Evolutionary conservation across 768 basidiomycete species (phyloP), one percentile per base, ranked within the genome.

Genomic region (Leccinum disarticulatum): DNA sequence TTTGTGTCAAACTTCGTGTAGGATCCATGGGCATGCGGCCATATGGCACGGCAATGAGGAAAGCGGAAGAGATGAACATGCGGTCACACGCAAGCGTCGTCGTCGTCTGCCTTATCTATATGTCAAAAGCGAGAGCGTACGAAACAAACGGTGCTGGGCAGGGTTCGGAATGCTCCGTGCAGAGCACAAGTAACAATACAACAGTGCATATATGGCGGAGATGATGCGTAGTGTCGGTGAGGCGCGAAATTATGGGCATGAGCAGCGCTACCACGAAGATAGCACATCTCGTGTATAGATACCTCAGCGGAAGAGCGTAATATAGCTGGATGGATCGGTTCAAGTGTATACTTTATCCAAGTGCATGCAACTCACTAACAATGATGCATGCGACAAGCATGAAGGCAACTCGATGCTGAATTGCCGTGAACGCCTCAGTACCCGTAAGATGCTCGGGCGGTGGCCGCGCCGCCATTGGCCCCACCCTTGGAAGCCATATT

Each of bases 381-480:
- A 54, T 43, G 60, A 57, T 15, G 57, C 57, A 58, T 49, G 38
- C 47, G 33, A 62, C 49, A 17, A 59, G 47, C 47, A 60, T 57
- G 19, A 41, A 27, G 43, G 31, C 54, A 54, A 59, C 54, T 48
- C 58, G 27, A 56, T 30, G 31, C 47, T 13, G 47, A 33, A 50
- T 53, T 59, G 54, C 58, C 22, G 27, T 22, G 36, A 53, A 36
- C 11, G 43, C 22, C 38, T 71, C 65, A 79, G 55, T 79, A 79
- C 22, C 78, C 78, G 52, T 80, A 79, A 33, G 76, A 78, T 46
- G 70, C 77, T 61, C 63, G 76, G 57, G 69, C 59, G 61, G 62
- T 70, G 59, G 60, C 66, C 57, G 63, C 73, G 56, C 69, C 66
- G 60, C 62, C 63, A n/a, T 74, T 69, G 19, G 71, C 59, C 15